These are phyloP conservation scores for Vitis hybrid DNA, from an alignment of 177 flowering plant genomes.

Conservation along the genomic window DNA sequence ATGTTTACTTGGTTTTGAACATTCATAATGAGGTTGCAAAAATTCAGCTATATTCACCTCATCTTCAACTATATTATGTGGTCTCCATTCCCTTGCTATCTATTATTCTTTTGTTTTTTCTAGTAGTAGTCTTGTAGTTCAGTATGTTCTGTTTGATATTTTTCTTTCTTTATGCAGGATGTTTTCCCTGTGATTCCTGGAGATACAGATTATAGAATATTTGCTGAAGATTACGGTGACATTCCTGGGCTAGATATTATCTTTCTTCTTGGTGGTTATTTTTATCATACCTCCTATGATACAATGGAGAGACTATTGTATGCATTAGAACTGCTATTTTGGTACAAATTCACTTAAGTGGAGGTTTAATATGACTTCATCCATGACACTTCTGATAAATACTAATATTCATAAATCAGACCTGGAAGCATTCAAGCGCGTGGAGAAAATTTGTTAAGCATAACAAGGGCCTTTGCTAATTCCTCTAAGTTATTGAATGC, in stretches of 20 bases:
- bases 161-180: constrained; percentile 58
- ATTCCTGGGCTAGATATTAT: constrained; percentile 98
- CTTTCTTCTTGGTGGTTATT: constrained; percentile 91
- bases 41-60: neutral
- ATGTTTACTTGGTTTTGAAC: neutral
- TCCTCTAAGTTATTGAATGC: constrained; percentile 62
- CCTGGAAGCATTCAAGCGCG: constrained; percentile 99
- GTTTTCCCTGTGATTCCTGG: constrained; percentile 91
- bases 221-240: constrained; percentile 80
- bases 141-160: constrained; percentile 9
- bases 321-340: constrained; percentile 66
- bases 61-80: constrained; percentile 2
- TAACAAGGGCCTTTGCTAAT: constrained; percentile 70
- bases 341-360: constrained; percentile 38
- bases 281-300: constrained; percentile 92
- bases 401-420: constrained; percentile 40
- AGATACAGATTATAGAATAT: constrained; percentile 97
- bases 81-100: neutral
- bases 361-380: constrained; percentile 8
- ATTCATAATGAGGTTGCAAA: neutral
- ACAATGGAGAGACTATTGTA: constrained; percentile 96
- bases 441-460: constrained; percentile 83
- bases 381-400: constrained; percentile 21
- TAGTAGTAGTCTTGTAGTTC: neutral
- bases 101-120: neutral